Evolutionary conservation across 345 rosid genomes (phyloP), one percentile per base, ranked within the genome.

Genomic region (Gossypium australe): DNA sequence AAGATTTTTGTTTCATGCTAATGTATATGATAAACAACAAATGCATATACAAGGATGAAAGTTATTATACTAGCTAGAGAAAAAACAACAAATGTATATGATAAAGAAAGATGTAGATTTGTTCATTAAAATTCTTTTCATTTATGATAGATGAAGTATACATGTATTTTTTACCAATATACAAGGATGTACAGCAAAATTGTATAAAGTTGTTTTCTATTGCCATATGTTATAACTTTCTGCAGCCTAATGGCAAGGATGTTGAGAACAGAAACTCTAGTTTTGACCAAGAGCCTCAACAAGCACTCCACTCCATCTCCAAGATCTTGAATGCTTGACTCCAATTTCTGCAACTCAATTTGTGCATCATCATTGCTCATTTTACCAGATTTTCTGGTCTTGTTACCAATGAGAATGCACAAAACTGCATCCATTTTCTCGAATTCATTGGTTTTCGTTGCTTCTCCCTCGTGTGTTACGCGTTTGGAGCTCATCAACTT

Each of bases 251-350:
- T 72, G 16, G 76, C 56, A 38, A 78, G 59, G 41, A 76, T 80
- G 38, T 82, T 86, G 67, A 89, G 87, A 77, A 86, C 12, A 6
- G 80, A 81, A 45, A 77, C 91, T 78, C 87, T 82, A 24, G 77
- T 77, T 34, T 84, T 86, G 13, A 87, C 81, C 77, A 86, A 58
- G 13, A 78, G 73, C 68, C 78, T 81, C 17, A 76, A 74, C 29
- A 86, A 41, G 53, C 80, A 75, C 9, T 86, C 85, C 51, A 78
- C 62, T 57, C 78, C 84, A 38, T 82, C 82, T 80, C 84, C 83
- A 56, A 83, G 79, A 74, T 81, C 82, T 71, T 80, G 83, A 77
- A 86, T 73, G 80, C 80, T 73, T 27, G 75, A 44, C 69, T 82
- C 86, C 76, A 85, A 17, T 69, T 41, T 80, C 76, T 79, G 82